Evolutionary conservation across 345 rosid species (phyloP).

Genomic region (Punica granatum): DNA sequence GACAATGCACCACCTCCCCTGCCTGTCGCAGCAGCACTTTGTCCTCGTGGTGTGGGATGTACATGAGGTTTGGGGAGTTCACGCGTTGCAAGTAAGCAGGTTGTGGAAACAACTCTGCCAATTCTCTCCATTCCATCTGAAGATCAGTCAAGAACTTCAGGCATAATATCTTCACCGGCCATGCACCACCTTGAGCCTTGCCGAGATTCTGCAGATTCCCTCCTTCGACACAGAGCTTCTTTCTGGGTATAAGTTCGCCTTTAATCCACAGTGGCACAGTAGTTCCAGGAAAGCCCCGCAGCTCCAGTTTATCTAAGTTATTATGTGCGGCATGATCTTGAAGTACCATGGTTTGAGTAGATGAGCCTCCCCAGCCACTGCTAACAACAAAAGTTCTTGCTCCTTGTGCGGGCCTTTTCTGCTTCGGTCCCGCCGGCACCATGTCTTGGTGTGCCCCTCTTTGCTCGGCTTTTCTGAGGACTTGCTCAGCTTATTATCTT

Average conservation of each 20-base stretch:
- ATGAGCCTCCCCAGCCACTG: background rate
- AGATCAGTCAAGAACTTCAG: slow-evolving; percentile 22
- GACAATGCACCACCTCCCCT: background rate
- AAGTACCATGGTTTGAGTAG: background rate
- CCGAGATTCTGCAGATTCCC: slow-evolving; percentile 19
- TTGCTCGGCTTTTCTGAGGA: background rate
- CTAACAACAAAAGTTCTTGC: background rate
- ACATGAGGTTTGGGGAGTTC: slow-evolving; percentile 22
- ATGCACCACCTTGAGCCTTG: background rate
- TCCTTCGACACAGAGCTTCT: slow-evolving; percentile 22
- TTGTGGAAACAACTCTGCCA: slow-evolving; percentile 15
- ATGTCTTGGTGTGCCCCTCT: background rate
- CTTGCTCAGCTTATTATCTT: background rate
- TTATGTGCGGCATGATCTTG: background rate
- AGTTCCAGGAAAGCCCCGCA: slow-evolving; percentile 14
- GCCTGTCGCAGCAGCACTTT: slow-evolving; percentile 18
- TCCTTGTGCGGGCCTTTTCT: background rate
- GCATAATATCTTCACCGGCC: slow-evolving; percentile 21
- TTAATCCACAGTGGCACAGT: slow-evolving; percentile 14
- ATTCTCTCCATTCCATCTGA: slow-evolving; percentile 19
- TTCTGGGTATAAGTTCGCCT: background rate
- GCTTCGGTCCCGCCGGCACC: background rate
- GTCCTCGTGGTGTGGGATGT: slow-evolving; percentile 25
- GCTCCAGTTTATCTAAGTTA: slow-evolving; percentile 24
- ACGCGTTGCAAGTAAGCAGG: slow-evolving; percentile 28